Percentiles rank a stretch among this genome's conserved stretches.
phyloP scores from a whole-genome alignment of 148 eudicot genomes.

The Fagopyrum esculentum region DNA sequence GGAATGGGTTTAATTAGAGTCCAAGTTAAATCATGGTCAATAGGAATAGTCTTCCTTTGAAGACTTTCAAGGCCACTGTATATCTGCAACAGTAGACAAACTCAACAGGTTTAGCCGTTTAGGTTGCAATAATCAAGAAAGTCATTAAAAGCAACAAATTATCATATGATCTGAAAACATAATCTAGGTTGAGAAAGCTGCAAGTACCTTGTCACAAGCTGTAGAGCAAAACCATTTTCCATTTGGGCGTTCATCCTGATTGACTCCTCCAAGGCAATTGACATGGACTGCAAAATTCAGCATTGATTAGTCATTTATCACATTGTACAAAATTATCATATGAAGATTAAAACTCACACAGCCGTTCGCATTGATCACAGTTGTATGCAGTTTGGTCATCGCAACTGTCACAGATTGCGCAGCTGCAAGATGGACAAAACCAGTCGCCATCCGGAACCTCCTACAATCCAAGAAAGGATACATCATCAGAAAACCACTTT shows the following conservation, averaged over 20 bases:
- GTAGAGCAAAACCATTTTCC: too few species aligned
- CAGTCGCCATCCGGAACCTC: slow-evolving; percentile 84
- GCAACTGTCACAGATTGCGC: slow-evolving; percentile 56
- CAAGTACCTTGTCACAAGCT: slow-evolving; percentile 45
- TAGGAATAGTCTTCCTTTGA: slow-evolving; percentile 51
- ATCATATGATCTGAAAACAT: too few species aligned
- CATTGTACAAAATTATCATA: not conserved
- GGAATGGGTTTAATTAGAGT: slow-evolving; percentile 43
- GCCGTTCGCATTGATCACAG: slow-evolving; percentile 73
- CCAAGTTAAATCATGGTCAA: slow-evolving; percentile 46
- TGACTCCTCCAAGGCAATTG: not conserved
- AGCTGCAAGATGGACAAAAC: slow-evolving; percentile 89
- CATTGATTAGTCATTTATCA: too few species aligned
- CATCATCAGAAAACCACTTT: not conserved
- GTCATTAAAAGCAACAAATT: too few species aligned
- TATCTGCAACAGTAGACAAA: slow-evolving; percentile 34
- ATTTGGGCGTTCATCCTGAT: too few species aligned
- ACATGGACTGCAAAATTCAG: slow-evolving; percentile 42
- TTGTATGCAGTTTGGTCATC: slow-evolving; percentile 24
- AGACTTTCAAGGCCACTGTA: slow-evolving; percentile 51
- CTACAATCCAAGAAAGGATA: slow-evolving; percentile 19
- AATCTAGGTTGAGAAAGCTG: not conserved
- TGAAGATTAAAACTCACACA: slow-evolving; percentile 41
- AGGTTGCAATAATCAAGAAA: too few species aligned
- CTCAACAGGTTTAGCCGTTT: too few species aligned